These are phyloP conservation scores for sorghum (Sorghum bicolor) DNA, from an alignment of 176 grass and related monocot genomes.

Conservation along the genomic window DNA sequence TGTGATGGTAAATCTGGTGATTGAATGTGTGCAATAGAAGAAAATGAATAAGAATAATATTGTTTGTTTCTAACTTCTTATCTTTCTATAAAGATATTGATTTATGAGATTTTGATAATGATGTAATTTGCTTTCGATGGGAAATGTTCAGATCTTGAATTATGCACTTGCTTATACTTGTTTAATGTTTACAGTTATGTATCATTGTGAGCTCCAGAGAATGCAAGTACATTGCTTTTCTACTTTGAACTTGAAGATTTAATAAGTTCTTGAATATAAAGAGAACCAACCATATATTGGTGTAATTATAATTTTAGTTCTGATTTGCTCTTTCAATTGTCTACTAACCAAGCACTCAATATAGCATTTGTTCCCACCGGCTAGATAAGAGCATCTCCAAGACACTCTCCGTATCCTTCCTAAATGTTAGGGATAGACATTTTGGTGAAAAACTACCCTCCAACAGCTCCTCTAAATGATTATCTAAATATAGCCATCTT, in stretches of 20 bases:
- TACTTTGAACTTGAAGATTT: not conserved
- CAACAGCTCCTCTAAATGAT: too few relatives aligned
- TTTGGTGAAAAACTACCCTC: too few relatives aligned
- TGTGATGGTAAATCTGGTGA: not conserved
- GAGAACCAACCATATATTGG: not conserved
- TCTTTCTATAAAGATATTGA: not conserved
- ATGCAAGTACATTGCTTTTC: not conserved
- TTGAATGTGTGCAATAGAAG: not conserved
- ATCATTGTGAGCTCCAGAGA: not conserved
- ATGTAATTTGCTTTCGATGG: not conserved
- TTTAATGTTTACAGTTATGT: not conserved
- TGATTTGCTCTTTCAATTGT: not conserved
- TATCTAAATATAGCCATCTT: too few relatives aligned
- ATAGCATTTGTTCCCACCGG: too few relatives aligned
- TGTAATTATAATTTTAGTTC: not conserved
- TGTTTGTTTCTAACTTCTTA: not conserved
- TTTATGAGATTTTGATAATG: not conserved
- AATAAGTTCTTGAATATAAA: not conserved
- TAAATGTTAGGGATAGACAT: too few relatives aligned
- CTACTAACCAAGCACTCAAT: not conserved
- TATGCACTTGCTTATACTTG: not conserved
- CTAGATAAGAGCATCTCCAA: too few relatives aligned
- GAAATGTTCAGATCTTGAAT: not conserved
- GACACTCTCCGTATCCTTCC: too few relatives aligned
- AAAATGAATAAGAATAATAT: not conserved